Percentiles rank a stretch among this genome's conserved stretches.
Evolutionary conservation across 768 basidiomycete species (phyloP).

Genomic region (Lactarius pseudohatsudake): DNA sequence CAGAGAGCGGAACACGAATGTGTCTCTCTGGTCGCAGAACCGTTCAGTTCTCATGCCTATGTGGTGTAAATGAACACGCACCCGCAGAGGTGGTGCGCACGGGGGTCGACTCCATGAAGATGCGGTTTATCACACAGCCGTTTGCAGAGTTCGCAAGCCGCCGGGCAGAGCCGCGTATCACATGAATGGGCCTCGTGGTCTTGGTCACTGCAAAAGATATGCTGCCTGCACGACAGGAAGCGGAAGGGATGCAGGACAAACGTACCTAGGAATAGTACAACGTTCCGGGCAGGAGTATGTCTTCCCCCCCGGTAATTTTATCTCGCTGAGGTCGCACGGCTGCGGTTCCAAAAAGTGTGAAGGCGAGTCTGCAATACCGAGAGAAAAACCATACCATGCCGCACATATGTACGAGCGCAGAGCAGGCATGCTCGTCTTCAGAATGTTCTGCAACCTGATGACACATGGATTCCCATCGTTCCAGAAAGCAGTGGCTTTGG

Average conservation of each 20-base stretch:
- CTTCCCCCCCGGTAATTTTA: not conserved
- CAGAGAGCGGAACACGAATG: not conserved
- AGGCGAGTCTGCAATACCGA: not conserved
- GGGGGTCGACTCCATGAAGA: no score
- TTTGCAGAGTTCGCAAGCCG: constrained; percentile 54
- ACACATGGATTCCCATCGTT: not conserved
- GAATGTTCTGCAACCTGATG: constrained; percentile 47
- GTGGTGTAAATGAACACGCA: constrained; percentile 30
- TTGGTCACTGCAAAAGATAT: constrained; percentile 35
- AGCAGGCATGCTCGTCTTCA: constrained; percentile 52
- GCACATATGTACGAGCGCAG: constrained; percentile 53
- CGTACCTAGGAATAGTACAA: not conserved
- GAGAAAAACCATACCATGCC: constrained; percentile 42
- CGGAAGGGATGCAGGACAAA: not conserved
- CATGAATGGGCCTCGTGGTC: constrained; percentile 50
- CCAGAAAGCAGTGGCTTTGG: not conserved
- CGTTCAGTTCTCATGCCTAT: not conserved
- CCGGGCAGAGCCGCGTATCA: constrained; percentile 51
- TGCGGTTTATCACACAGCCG: constrained; percentile 43
- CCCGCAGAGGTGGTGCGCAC: constrained; percentile 36
- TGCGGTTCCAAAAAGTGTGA: not conserved
- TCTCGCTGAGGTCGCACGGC: constrained; percentile 15
- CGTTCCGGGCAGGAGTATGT: constrained; percentile 7
- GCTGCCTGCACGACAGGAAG: not conserved
- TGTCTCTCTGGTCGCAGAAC: not conserved